A percentile compares a stretch with the other conserved stretches of the same genome.
Evolutionary conservation across 2,329 filamentous ascomycete species (phyloP).

Genomic region (Aaosphaeria pasadenensis): DNA sequence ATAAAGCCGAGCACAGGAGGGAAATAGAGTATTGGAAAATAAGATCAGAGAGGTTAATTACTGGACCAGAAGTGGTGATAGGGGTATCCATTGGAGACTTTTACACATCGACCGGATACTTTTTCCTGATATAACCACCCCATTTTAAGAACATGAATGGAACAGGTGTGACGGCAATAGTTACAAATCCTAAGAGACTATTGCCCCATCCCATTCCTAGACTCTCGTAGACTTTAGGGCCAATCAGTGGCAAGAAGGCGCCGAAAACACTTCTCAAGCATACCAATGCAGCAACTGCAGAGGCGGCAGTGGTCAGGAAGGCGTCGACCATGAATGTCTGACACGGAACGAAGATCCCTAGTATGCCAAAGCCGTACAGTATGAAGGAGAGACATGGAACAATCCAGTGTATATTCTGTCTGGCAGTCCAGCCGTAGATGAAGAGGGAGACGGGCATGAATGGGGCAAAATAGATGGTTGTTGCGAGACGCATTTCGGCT

Average conservation of each 20-base stretch:
- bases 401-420: constrained; percentile 16
- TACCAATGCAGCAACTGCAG: constrained; percentile 41
- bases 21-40: no score
- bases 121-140: constrained; percentile 41
- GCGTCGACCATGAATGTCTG: constrained; percentile 62
- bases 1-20: no score
- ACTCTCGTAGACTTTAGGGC: constrained; percentile 53
- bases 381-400: constrained; percentile 17
- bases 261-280: constrained; percentile 49
- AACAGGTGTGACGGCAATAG: constrained; percentile 38
- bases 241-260: constrained; percentile 54
- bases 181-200: constrained; percentile 48
- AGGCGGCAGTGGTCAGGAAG: constrained; percentile 55
- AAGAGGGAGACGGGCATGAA: constrained; percentile 23
- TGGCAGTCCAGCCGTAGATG: constrained; percentile 19
- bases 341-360: constrained; percentile 22
- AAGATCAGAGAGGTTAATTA: no score
- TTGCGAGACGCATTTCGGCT: constrained; percentile 39
- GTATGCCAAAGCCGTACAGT: constrained; percentile 15
- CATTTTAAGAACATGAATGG: constrained; percentile 40
- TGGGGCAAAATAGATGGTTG: constrained; percentile 43
- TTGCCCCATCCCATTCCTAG: constrained; percentile 59
- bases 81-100: neutral
- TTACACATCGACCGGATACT: constrained; percentile 7
- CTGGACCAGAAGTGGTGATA: no score